These are phyloP conservation scores for Boletellus ananas DNA, from an alignment of 768 basidiomycete species.

Conservation along the genomic window DNA sequence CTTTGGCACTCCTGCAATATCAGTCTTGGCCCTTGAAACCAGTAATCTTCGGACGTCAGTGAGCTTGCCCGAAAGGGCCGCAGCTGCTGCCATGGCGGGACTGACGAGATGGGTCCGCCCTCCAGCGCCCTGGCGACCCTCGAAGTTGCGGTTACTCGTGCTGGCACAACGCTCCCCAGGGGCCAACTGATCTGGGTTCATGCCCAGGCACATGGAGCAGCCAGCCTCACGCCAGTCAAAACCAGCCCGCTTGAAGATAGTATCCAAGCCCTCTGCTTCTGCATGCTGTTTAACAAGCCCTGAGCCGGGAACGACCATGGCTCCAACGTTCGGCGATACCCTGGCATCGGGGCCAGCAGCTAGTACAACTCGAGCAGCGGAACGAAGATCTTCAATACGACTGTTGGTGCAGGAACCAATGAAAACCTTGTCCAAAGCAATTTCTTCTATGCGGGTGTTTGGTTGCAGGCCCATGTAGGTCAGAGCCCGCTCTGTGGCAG, in stretches of 20 bases:
- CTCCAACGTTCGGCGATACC: constrained; percentile 69
- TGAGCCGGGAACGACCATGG: constrained; percentile 92
- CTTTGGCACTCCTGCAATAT: constrained; percentile 44
- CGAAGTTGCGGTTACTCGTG: constrained; percentile 92
- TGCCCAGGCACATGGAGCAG: constrained; percentile 94
- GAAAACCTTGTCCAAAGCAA: constrained; percentile 85
- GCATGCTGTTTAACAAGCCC: constrained; percentile 89
- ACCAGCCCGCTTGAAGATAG: constrained; percentile 83
- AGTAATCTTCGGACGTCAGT: constrained; percentile 81
- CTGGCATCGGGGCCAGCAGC: constrained; percentile 71
- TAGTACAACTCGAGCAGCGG: constrained; percentile 74
- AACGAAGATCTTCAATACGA: constrained; percentile 88
- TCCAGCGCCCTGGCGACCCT: constrained; percentile 84
- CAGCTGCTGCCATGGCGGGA: constrained; percentile 91
- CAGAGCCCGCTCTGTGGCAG: constrained; percentile 71
- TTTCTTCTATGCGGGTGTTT: constrained; percentile 74
- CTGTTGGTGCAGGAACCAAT: constrained; percentile 95
- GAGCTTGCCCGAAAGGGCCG: constrained; percentile 80
- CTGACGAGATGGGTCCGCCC: constrained; percentile 86
- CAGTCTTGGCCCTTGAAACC: constrained; percentile 42
- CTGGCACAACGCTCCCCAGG: constrained; percentile 86
- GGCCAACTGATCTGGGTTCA: constrained; percentile 89
- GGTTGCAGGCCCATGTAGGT: constrained; percentile 84
- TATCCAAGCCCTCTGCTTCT: constrained; percentile 84
- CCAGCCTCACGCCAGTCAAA: constrained; percentile 96